phyloP scores from a whole-genome alignment of 2,329 filamentous ascomycete genomes.

The Cordyceps cateniannulata region DNA sequence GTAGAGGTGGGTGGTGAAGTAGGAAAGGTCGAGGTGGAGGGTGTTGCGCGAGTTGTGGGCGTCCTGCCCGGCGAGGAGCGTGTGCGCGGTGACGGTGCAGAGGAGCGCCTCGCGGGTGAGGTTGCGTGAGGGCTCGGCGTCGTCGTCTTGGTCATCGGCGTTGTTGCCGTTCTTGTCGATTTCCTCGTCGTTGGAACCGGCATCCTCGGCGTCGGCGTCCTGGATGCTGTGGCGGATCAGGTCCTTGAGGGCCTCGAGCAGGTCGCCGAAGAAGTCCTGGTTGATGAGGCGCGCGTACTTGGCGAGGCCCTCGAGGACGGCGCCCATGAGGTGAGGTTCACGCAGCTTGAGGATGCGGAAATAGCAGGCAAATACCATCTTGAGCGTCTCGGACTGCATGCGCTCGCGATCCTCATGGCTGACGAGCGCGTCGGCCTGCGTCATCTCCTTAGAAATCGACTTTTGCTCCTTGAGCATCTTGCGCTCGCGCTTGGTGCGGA shows the following conservation, averaged over 20 bases:
- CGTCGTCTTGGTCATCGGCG: conserved; percentile 35
- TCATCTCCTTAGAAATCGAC: conserved; percentile 85
- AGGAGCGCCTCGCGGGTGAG: conserved; percentile 80
- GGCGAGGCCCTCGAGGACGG: conserved; percentile 86
- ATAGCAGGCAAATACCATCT: conserved; percentile 91
- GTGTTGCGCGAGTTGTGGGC: conserved; percentile 74
- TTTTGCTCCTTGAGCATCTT: conserved; percentile 84
- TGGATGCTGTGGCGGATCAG: conserved; percentile 71
- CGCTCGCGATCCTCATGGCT: conserved; percentile 87
- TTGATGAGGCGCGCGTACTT: conserved; percentile 97
- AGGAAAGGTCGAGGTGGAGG: conserved; percentile 84
- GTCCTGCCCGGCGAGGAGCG: conserved; percentile 92
- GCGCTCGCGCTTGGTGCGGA: conserved; percentile 79
- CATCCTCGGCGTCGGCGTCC: conserved; percentile 39
- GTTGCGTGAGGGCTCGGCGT: conserved; percentile 52
- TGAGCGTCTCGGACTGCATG: conserved; percentile 92
- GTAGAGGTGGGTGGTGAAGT: conserved; percentile 94
- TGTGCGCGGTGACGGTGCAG: conserved; percentile 92
- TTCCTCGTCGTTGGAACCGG: conserved; percentile 35
- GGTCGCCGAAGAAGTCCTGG: conserved; percentile 95
- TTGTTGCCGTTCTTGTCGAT: conserved; percentile 36
- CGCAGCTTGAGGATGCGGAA: conserved; percentile 88
- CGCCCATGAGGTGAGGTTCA: conserved; percentile 83
- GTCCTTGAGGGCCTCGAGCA: conserved; percentile 90
- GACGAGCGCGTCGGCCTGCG: conserved; percentile 82